phyloP scores from a whole-genome alignment of 75 land plant species.

The Pinus tabuliformis region DNA sequence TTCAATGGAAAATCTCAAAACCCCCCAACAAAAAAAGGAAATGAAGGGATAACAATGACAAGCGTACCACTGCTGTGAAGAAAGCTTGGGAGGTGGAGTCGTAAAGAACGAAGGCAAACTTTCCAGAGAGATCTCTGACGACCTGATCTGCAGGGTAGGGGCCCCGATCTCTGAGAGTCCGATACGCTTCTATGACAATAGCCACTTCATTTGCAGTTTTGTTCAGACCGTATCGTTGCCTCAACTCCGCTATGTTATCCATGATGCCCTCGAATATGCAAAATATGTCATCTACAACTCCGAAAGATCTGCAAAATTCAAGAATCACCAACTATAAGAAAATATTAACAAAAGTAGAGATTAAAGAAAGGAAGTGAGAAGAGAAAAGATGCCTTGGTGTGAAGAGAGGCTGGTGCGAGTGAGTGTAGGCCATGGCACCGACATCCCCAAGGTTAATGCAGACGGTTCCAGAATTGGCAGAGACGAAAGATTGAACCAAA shows the following conservation, averaged over 20 bases:
- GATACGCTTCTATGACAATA: constrained; percentile 84
- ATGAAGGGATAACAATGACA: too few relatives aligned
- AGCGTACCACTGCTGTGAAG: constrained; percentile 49
- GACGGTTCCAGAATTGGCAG: constrained; percentile 15
- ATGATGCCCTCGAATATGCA: constrained; percentile 84
- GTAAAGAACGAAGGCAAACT: constrained; percentile 77
- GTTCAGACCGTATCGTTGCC: constrained; percentile 77
- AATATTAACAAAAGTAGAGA: too few relatives aligned
- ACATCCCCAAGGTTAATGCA: constrained; percentile 19
- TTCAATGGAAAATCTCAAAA: too few relatives aligned
- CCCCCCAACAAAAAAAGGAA: too few relatives aligned
- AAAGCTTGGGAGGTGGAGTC: constrained; percentile 47
- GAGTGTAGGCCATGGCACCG: constrained; percentile 35
- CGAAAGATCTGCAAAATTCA: background rate
- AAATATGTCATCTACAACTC: constrained; percentile 46
- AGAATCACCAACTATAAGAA: too few relatives aligned
- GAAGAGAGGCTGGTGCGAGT: constrained; percentile 19
- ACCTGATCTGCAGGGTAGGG: constrained; percentile 87
- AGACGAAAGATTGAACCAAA: constrained; percentile 17
- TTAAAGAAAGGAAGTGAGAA: background rate
- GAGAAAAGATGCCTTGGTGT: background rate
- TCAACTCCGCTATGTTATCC: constrained; percentile 69
- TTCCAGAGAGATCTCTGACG: constrained; percentile 71
- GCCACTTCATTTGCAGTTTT: constrained; percentile 76
- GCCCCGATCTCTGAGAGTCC: constrained; percentile 82